Evolutionary conservation across 139 green algal species (phyloP), one percentile per base, ranked within the genome.

Genomic region (Chlamydomonas asymmetrica): DNA sequence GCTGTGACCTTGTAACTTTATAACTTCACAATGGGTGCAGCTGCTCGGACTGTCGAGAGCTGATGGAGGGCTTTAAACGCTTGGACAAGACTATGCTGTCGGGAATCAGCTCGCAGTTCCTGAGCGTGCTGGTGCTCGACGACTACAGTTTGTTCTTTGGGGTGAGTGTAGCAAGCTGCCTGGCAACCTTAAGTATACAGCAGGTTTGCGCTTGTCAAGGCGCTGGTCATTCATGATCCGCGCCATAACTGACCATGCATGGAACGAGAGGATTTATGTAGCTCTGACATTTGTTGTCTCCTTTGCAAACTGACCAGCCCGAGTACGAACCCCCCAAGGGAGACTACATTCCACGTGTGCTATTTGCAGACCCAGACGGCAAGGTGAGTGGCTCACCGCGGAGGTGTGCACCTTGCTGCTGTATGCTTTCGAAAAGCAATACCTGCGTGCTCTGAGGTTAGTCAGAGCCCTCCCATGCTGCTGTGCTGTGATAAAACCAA

Each of bases 101-200:
- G 0, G 56, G 60, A 5, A 20, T 81, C 27, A 81, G 65, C 3
- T 41, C 75, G 1, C 75, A 81, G 66, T 81, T 81, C 60, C 75
- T 75, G 35, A 50, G 66, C 22, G 75, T 81, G 35, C 66, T 81
- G 31, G 75, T 40, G 7, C 66, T 81, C 32, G 75, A 81, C 39
- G 75, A 81, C 59, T 81, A 81, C 59, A 22, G 27, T 25, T 38
- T 70, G 29, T 64, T 75, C 13, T 37, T 74, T 41, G 56, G 56
- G 56, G 70, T 76, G 39, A 18, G 45, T 16, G 39, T 63, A 8
- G 8, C 8, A 27, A 18, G 56, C 56, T 63, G n/a, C n/a, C n/a
- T n/a, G n/a, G n/a, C n/a, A n/a, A n/a, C n/a, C n/a, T n/a, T n/a
- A n/a, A n/a, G n/a, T n/a, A n/a, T n/a, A n/a, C n/a, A n/a, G n/a